Conservation (phyloP, 2,329 filamentous ascomycete species). For the Hirsutella thompsonii region DNA sequence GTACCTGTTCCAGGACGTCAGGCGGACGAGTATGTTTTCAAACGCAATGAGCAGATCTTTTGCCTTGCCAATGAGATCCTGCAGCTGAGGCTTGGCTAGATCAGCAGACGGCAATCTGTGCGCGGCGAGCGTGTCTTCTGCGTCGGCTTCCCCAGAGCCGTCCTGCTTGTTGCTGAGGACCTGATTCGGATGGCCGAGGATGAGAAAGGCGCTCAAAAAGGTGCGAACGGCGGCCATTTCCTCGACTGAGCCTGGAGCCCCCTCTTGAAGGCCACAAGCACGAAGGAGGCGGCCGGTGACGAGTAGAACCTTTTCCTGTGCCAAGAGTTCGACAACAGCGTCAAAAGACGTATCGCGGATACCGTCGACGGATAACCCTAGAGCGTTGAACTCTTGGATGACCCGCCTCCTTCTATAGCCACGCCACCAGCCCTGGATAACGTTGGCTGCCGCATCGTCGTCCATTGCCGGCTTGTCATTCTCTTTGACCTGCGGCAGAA, state of each 20-base stretch:
- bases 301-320: conserved; percentile 51
- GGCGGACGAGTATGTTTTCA: conserved; percentile 55
- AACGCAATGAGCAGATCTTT: conserved; percentile 68
- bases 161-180: conserved; percentile 66
- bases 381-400: conserved; percentile 50
- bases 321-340: conserved; percentile 55
- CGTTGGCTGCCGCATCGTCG: conserved; percentile 47
- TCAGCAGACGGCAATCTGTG: conserved; percentile 27
- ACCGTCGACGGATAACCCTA: conserved; percentile 57
- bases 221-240: conserved; percentile 62
- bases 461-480: conserved; percentile 32
- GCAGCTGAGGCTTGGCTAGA: conserved; percentile 47
- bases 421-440: conserved; percentile 62
- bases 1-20: conserved; percentile 54
- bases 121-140: conserved; percentile 22
- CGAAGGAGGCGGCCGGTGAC: conserved; percentile 54
- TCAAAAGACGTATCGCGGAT: conserved; percentile 62
- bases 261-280: conserved; percentile 57
- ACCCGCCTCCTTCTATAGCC: conserved; percentile 41
- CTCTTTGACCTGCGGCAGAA: conserved; percentile 36
- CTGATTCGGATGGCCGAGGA: conserved; percentile 65
- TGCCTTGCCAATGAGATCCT: conserved; percentile 66
- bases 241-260: conserved; percentile 45
- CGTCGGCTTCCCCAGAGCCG: conserved; percentile 35
- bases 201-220: conserved; percentile 69